Conservation (phyloP, 2,329 filamentous ascomycete species). For the Fusarium albosuccineum region DNA sequence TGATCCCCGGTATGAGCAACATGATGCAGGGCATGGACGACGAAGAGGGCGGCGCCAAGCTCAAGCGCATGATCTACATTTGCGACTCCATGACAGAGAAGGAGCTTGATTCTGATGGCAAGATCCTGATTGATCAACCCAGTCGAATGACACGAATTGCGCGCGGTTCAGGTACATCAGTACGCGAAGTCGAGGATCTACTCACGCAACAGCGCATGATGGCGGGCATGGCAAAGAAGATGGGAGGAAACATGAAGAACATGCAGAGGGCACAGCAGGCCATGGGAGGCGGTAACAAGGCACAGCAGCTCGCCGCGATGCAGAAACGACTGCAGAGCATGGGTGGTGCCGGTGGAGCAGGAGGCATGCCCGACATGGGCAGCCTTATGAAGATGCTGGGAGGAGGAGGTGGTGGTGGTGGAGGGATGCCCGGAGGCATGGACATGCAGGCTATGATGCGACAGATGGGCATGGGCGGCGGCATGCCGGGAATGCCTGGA, state of each 20-base stretch:
- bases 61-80: constrained; percentile 99
- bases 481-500: constrained; percentile 51
- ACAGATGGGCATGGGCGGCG: constrained; percentile 74
- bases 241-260: constrained; percentile 97
- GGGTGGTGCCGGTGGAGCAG: constrained; percentile 78
- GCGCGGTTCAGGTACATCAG: constrained; percentile 88
- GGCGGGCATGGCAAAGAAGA: constrained; percentile 99
- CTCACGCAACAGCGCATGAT: constrained; percentile 99
- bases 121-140: constrained; percentile 92
- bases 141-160: constrained; percentile 94
- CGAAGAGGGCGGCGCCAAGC: constrained; percentile 91
- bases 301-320: constrained; percentile 96
- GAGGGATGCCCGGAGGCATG: constrained; percentile 78
- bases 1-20: constrained; percentile 95
- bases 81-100: constrained; percentile 98
- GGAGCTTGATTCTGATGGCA: constrained; percentile 95
- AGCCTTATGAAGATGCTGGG: constrained; percentile 93
- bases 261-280: constrained; percentile 94
- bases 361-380: constrained; percentile 83
- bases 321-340: constrained; percentile 95
- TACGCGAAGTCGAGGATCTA: constrained; percentile 93
- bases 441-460: constrained; percentile 86
- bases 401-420: constrained; percentile 67
- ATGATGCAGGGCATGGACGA: constrained; percentile 98
- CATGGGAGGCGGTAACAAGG: constrained; percentile 91